Percentiles rank a stretch among this genome's conserved stretches.
Evolutionary conservation across 495 filamentous ascomycete species (phyloP).

Genomic region (Parathielavia hyrcaniae): DNA sequence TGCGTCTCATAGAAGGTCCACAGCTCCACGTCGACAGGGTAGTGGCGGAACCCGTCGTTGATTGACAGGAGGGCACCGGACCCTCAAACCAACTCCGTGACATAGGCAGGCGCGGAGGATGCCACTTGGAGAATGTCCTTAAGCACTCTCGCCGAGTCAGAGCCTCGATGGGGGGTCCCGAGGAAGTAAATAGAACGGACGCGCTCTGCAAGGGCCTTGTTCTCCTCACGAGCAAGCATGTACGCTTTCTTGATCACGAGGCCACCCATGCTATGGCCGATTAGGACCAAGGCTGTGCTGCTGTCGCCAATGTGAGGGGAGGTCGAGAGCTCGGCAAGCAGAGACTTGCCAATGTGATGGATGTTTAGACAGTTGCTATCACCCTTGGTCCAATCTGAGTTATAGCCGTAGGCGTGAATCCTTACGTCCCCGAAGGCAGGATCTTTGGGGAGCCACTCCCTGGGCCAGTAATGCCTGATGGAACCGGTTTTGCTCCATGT

Average conservation of each 20-base stretch:
- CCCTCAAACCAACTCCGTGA: conserved; percentile 35
- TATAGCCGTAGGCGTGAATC: conserved; percentile 31
- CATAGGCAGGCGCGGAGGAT: conserved; percentile 28
- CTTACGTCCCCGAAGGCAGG: conserved; percentile 25
- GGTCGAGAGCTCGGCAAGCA: conserved; percentile 21
- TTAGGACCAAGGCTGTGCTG: conserved; percentile 23
- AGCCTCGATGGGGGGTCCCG: conserved; percentile 28
- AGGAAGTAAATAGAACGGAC: conserved; percentile 24
- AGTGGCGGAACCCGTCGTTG: conserved; percentile 44
- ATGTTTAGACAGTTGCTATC: conserved; percentile 20
- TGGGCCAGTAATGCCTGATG: conserved; percentile 25
- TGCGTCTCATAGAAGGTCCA: conserved; percentile 45
- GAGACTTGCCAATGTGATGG: conserved; percentile 27
- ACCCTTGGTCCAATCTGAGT: conserved; percentile 21
- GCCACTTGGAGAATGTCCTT: conserved; percentile 11
- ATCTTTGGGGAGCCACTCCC: conserved; percentile 31
- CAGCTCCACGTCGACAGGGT: conserved; percentile 29
- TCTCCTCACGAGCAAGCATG: conserved; percentile 5
- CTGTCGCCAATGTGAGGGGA: conserved; percentile 17
- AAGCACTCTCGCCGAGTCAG: conserved; percentile 16
- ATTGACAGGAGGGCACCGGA: conserved; percentile 32
- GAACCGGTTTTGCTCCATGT: conserved; percentile 22
- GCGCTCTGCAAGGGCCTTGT: conserved; percentile 13
- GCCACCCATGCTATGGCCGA: conserved; percentile 33
- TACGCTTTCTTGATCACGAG: conserved; percentile 31